Base-by-base conservation (phyloP, 768 basidiomycete species). In the Kwoniella mangroviensis region DNA sequence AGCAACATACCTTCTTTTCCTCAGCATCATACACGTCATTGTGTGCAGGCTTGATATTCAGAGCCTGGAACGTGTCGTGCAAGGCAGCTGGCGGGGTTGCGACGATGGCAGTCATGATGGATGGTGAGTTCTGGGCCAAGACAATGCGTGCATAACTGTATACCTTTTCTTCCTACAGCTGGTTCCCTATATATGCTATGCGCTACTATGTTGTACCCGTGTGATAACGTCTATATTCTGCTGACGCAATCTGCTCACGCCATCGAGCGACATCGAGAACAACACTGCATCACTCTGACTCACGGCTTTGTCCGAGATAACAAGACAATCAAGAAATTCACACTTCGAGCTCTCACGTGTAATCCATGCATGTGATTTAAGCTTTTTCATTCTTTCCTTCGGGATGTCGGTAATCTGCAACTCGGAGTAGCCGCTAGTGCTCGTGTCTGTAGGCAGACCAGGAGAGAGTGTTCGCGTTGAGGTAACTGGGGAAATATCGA, bases 191-290 rank as follows among this genome's bases (percentile, higher is more conserved):
- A 52, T 52, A 52, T 52, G 15, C 51, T 17, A 34, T 34, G 34
- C 0, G 1, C 22, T 55, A 22, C 21, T n/a, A 13, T 24, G 15
- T 57, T 34, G 12, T 9, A 12, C 56, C 12, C 19, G 11, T 26
- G 56, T 54, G 53, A 24, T 3, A 54, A 1, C 11, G 2, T 54
- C 1, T 9, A 54, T 1, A 54, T n/a, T 54, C 22, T 6, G 11
- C 26, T 57, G 56, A 57, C 56, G 56, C 56, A 57, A 57, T 57
- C 56, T 34, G 26, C 56, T 57, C 24, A 57, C 56, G 56, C 56
- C 56, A 57, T 57, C 56, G 56, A 57, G 56, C 56, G 56, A 57
- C 56, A 57, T 55, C 12, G n/a, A 12, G 15, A 21, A 52, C 17
- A 52, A 17, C 51, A 15, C 51, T 17, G 15, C 17, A 21, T 55